Conservation (phyloP, 2,329 filamentous ascomycete species). For the Plenodomus biglobosus region DNA sequence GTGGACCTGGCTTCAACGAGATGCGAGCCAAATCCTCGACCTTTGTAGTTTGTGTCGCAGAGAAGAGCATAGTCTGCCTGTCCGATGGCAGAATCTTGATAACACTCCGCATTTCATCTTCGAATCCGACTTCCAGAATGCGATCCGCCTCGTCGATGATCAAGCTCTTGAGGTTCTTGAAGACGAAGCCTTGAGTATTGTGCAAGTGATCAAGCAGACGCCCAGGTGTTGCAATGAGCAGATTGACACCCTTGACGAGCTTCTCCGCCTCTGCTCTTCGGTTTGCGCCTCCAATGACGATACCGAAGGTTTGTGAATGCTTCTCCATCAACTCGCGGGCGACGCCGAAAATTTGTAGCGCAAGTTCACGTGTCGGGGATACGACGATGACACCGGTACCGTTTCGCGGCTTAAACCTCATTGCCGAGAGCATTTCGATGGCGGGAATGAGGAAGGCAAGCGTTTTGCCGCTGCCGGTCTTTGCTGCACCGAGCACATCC, state of each 20-base stretch:
- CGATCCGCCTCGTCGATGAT: slow-evolving; percentile 97
- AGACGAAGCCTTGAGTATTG: slow-evolving; percentile 84
- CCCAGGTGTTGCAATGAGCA: slow-evolving; percentile 91
- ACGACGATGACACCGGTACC: slow-evolving; percentile 83
- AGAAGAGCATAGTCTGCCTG: slow-evolving; percentile 97
- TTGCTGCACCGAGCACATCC: slow-evolving; percentile 92
- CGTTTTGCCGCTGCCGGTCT: slow-evolving; percentile 96
- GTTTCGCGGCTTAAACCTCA: slow-evolving; percentile 93
- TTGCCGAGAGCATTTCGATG: slow-evolving; percentile 84
- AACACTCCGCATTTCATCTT: slow-evolving; percentile 97
- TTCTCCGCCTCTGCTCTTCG: slow-evolving; percentile 89
- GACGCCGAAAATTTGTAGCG: slow-evolving; percentile 94
- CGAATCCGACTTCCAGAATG: slow-evolving; percentile 95
- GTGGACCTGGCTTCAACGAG: slow-evolving; percentile 82
- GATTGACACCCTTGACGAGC: slow-evolving; percentile 88
- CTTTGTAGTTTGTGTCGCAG: slow-evolving; percentile 96
- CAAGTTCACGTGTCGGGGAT: slow-evolving; percentile 89
- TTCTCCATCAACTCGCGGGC: slow-evolving; percentile 89
- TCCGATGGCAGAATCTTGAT: slow-evolving; percentile 87
- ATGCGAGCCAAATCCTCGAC: slow-evolving; percentile 96
- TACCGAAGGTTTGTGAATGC: slow-evolving; percentile 93
- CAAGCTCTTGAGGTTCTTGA: slow-evolving; percentile 89
- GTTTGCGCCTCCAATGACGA: slow-evolving; percentile 95
- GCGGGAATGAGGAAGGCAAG: slow-evolving; percentile 92
- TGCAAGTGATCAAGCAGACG: slow-evolving; percentile 91